These are phyloP conservation scores for Aspergillus wentii DNA, from an alignment of 495 filamentous ascomycete genomes.

Conservation along the genomic window DNA sequence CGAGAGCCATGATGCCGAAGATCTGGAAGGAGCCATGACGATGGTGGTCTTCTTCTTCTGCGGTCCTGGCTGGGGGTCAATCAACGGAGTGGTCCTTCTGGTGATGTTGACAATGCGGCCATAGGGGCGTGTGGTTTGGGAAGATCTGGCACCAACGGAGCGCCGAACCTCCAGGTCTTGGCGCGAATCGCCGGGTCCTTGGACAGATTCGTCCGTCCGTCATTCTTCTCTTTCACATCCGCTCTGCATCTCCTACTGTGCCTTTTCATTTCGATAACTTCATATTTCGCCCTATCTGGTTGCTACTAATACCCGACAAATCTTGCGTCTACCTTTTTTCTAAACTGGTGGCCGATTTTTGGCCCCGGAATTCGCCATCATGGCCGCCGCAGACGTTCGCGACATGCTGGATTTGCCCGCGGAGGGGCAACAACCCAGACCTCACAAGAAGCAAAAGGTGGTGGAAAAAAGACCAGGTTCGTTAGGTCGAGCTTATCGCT, in stretches of 20 bases:
- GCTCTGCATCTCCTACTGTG: neutral
- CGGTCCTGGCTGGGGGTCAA: no score
- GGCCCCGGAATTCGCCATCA: slow-evolving; percentile 36
- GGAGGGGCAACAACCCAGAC: slow-evolving; percentile 52
- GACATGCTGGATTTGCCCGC: slow-evolving; percentile 82
- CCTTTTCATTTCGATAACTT: neutral
- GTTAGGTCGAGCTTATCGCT: slow-evolving; percentile 19
- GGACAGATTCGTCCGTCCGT: no score
- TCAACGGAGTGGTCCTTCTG: no score
- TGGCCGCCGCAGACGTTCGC: slow-evolving; percentile 80
- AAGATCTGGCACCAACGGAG: slow-evolving; percentile 11
- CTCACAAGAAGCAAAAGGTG: slow-evolving; percentile 74
- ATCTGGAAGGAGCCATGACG: slow-evolving; percentile 30
- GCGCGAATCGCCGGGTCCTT: slow-evolving; percentile 19
- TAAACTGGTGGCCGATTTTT: no score
- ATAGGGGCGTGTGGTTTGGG: no score
- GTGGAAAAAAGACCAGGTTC: slow-evolving; percentile 65
- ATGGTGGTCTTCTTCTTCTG: no score
- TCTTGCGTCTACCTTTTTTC: no score
- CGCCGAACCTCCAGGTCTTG: slow-evolving; percentile 14
- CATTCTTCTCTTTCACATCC: slow-evolving; percentile 5
- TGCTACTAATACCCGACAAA: no score
- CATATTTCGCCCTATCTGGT: no score
- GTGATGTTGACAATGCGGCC: no score
- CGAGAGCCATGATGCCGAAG: slow-evolving; percentile 37